These are phyloP conservation scores for Phaeolepiota aurea DNA, from an alignment of 768 basidiomycete genomes.

Conservation along the genomic window DNA sequence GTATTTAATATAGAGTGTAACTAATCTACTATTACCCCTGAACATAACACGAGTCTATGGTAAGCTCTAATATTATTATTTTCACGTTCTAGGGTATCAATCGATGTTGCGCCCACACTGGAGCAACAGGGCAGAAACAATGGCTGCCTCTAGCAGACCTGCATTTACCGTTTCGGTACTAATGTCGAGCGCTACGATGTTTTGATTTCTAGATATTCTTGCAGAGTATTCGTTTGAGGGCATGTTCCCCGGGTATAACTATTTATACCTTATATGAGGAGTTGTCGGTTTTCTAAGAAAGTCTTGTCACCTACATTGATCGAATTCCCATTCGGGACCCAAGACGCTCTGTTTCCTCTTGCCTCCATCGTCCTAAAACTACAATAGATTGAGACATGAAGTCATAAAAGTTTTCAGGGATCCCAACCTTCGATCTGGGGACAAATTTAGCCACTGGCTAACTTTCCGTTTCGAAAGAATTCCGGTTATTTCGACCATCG, in stretches of 20 bases:
- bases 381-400: too few species aligned
- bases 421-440: slow-evolving; percentile 31
- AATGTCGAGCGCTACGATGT: background rate
- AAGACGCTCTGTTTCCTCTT: slow-evolving; percentile 29
- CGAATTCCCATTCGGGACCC: slow-evolving; percentile 21
- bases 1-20: background rate
- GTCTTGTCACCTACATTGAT: slow-evolving; percentile 19
- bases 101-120: slow-evolving; percentile 38
- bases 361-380: slow-evolving; percentile 31
- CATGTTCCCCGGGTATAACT: background rate
- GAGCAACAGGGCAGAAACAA: slow-evolving; percentile 37
- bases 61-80: too few species aligned
- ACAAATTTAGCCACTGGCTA: slow-evolving; percentile 34
- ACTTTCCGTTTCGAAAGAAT: slow-evolving; percentile 23
- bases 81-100: too few species aligned
- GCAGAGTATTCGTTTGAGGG: background rate
- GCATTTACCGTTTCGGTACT: slow-evolving; percentile 19
- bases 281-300: too few species aligned
- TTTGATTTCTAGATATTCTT: background rate
- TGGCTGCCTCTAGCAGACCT: slow-evolving; percentile 33
- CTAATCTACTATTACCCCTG: background rate
- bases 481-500: slow-evolving; percentile 27
- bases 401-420: background rate
- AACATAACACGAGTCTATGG: background rate
- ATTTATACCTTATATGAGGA: too few species aligned